Base-by-base conservation (phyloP, 2,329 filamentous ascomycete genomes). In the Didymella glomerata region DNA sequence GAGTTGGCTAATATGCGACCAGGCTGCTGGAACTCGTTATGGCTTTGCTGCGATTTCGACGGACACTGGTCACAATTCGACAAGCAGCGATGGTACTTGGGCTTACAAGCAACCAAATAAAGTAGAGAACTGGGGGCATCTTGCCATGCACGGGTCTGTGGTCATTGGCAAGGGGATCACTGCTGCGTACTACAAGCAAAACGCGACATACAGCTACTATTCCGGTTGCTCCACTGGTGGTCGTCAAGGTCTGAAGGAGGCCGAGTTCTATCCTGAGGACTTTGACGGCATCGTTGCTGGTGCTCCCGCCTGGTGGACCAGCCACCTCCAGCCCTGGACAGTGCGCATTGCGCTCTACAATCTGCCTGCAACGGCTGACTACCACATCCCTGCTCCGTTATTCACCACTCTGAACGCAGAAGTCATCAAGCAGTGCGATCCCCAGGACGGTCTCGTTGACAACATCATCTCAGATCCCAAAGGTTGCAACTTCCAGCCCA, bases 151-250 rank as follows among this genome's bases (percentile, higher is more conserved):
- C 64, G 82, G 80, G 8, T 81, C 82, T 0, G 79, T 83, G 3
- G 77, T 77, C 2, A 61, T 81, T 8, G 80, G 81, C 7, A 86
- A 86, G 66, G 54, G 75, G 14, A 69, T 87, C 11, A 77, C 80
- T 1, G 66, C 80, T 30, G 73, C 75, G 0, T 86, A 83, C 72
- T 87, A 87, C 62, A 71, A 74, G 2, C 76, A 68, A 9, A 66
- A 72, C 0, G 76, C 79, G 1, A 69, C 73, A 13, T 82, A 81
- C 51, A 81, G 79, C 7, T 88, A 88, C 71, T 88, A 83, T 60
- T 67, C 82, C 2, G 86, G 86, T 8, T 88, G 86, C 66, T 87
- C 84, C 0, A 82, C 84, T 0, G 86, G 87, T 7, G 86, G 86
- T 0, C 78, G 86, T 0, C 84, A 88, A 75, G 86, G 84, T 3